Base-by-base conservation (phyloP, 805 yeast species). In the Yarrowia sp. region DNA sequence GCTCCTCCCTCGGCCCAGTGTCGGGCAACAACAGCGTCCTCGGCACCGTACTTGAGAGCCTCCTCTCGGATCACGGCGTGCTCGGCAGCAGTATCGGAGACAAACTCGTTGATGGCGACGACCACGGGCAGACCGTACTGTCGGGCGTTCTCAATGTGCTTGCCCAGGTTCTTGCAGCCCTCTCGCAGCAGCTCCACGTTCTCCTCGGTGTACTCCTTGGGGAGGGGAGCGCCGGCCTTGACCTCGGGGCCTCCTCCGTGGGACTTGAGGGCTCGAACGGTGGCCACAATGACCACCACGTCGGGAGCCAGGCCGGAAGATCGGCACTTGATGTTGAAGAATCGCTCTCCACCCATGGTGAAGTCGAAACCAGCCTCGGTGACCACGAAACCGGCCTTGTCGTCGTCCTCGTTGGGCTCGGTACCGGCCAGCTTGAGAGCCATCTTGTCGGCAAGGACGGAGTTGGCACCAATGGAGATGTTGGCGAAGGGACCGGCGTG, bases 401-500 rank as follows among this genome's bases (percentile, higher is more conserved):
- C 75, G 55, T 72, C 75, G 47, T 73, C 74, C 67, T 78, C 79
- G 75, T 83, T 79, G 49, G 81, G 79, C 69, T 84, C 85, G 39
- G 85, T 82, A 73, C 95, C 95, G 17, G 96, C 93, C 73, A 94
- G 84, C 79, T 94, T 92, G 76, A 94, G 84, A 7, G 97, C 98
- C 79, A 94, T 86, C 78, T 87, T 88, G 78, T 94, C 98, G 67
- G 98, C 98, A 69, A 94, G 81, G 24, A 94, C 95, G 14, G 98
- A 94, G 39, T 94, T 90, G 12, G 98, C 97, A 74, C 98, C 98
- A 76, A 94, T 94, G 42, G 97, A 91, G 72, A 94, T 94, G 80
- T 94, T 94, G 71, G 98, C 98, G 78, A 94, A 94, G 40, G 98
- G 98, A 72, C 98, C 98, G 42, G 98, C 98, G 76, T 94, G 98